Evolutionary conservation across 2,329 filamentous ascomycete genomes (phyloP).

Genomic region (Diplodia corticola): DNA sequence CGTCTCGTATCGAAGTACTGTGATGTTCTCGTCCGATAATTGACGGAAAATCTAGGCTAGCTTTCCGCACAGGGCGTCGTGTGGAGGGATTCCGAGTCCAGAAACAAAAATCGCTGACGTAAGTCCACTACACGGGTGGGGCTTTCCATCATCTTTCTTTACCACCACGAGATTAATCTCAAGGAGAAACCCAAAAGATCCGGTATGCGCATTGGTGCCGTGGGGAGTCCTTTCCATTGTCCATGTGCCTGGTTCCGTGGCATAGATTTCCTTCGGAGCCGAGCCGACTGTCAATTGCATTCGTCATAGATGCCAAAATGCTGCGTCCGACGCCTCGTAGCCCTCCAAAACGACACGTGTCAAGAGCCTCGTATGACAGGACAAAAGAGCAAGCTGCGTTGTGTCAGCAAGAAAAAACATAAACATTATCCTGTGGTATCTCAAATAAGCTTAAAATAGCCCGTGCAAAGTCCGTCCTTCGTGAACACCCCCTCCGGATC

Average conservation of each 20-base stretch:
- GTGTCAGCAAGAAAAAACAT: constrained; percentile 3
- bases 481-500: constrained; percentile 29
- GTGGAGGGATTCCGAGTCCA: too few relatives aligned
- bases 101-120: too few relatives aligned
- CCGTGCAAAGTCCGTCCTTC: constrained; percentile 8
- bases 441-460: constrained; percentile 18
- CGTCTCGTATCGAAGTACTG: neutral
- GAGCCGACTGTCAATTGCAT: neutral
- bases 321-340: too few relatives aligned
- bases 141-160: too few relatives aligned
- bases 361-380: neutral
- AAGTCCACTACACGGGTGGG: too few relatives aligned
- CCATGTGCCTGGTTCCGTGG: neutral
- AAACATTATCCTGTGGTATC: constrained; percentile 16
- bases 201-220: too few relatives aligned
- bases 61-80: too few relatives aligned
- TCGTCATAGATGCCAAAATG: neutral
- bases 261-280: neutral
- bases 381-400: neutral
- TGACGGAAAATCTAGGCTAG: too few relatives aligned
- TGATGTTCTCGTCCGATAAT: neutral
- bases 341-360: neutral
- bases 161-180: neutral
- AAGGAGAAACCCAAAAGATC: too few relatives aligned
- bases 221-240: neutral